Conservation (phyloP, 352 stramenopile species). For the Blastocystis sp. region DNA sequence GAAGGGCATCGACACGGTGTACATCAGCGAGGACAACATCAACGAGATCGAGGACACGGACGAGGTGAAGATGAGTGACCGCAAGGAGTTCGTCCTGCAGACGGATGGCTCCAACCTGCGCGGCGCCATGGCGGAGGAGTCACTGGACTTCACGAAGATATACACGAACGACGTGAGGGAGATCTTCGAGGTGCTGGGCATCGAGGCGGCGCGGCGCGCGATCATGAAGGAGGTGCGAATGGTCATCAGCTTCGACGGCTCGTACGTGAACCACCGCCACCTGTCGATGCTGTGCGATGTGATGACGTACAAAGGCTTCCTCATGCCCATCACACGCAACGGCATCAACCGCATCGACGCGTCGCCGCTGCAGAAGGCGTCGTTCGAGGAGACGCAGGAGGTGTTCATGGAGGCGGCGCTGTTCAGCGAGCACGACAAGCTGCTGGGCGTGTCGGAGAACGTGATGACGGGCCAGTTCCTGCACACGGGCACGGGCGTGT, state of each 20-base stretch:
- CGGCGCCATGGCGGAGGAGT: constrained; percentile 92
- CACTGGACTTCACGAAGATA: constrained; percentile 93
- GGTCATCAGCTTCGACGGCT: constrained; percentile 97
- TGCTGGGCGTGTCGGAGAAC: constrained; percentile 97
- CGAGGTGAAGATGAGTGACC: constrained; percentile 87
- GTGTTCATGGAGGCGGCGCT: constrained; percentile 98
- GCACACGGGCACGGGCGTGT: constrained; percentile 92
- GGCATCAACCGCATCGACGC: constrained; percentile 98
- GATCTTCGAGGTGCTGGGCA: constrained; percentile 93
- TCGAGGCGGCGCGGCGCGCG: constrained; percentile 86
- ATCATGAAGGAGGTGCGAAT: constrained; percentile 94
- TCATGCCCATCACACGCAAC: constrained; percentile 96
- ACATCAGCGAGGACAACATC: constrained; percentile 91
- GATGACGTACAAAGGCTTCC: constrained; percentile 96
- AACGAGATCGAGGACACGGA: constrained; percentile 91
- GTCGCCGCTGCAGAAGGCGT: constrained; percentile 93
- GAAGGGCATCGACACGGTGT: constrained; percentile 96
- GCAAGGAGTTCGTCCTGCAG: constrained; percentile 93
- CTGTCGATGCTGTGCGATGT: constrained; percentile 95
- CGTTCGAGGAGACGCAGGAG: constrained; percentile 99
- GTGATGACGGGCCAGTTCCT: constrained; percentile 96
- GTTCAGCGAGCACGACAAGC: constrained; percentile 93
- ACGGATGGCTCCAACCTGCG: constrained; percentile 98
- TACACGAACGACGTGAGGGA: constrained; percentile 99
- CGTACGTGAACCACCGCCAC: constrained; percentile 99